Evolutionary conservation across 192 early-diverging fungal species (phyloP).

Genomic region (Coemansia sp.): DNA sequence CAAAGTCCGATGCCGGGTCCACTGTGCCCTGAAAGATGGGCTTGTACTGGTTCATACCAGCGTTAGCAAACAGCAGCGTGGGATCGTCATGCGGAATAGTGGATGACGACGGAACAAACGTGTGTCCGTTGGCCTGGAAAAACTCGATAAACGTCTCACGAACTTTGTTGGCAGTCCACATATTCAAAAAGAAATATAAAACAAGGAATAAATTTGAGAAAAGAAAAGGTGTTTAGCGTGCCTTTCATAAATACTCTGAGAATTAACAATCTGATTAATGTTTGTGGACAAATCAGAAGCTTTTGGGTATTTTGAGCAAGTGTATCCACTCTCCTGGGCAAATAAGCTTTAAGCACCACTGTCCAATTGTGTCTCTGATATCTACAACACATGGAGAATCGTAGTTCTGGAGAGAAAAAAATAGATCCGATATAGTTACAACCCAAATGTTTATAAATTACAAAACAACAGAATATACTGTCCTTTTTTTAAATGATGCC

Average conservation of each 20-base stretch:
- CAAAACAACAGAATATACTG: background rate
- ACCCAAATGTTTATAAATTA: no score
- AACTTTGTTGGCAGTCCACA: constrained; percentile 78
- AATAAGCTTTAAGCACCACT: no score
- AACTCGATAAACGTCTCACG: constrained; percentile 87
- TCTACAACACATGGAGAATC: no score
- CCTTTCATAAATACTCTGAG: background rate
- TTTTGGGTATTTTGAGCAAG: no score
- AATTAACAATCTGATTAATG: no score
- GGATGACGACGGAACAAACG: constrained; percentile 80
- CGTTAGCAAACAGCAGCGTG: constrained; percentile 93
- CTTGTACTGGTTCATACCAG: constrained; percentile 99
- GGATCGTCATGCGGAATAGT: constrained; percentile 96
- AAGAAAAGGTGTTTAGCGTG: background rate
- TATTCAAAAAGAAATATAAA: background rate
- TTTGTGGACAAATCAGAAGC: no score
- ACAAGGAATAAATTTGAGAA: no score
- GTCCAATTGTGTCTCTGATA: no score
- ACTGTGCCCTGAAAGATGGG: constrained; percentile 94
- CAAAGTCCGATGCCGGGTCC: constrained; percentile 89
- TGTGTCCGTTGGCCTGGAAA: constrained; percentile 71
- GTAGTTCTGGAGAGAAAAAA: no score
- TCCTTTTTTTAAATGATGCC: background rate
- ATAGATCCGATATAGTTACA: no score
- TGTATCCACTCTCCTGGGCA: no score